Conservation (phyloP, 768 basidiomycete species). For the Leccinum fibrillosum region DNA sequence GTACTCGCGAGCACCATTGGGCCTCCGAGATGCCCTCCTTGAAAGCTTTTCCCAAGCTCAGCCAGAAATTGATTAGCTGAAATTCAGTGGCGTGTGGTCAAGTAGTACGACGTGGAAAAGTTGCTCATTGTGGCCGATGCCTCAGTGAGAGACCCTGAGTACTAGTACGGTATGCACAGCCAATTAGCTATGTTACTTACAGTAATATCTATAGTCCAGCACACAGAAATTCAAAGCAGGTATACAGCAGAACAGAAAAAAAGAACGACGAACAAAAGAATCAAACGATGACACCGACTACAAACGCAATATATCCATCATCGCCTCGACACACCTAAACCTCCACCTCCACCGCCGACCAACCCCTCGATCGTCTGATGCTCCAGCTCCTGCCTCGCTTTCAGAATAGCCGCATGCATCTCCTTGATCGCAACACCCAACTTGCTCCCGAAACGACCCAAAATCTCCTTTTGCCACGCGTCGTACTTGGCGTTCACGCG, state of each 20-base stretch:
- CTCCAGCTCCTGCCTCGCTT: slow-evolving; percentile 93
- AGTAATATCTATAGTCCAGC: no score
- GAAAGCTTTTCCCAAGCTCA: slow-evolving; percentile 83
- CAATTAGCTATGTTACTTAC: no score
- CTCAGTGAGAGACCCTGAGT: no score
- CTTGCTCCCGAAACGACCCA: slow-evolving; percentile 89
- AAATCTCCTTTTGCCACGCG: slow-evolving; percentile 93
- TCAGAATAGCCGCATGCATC: slow-evolving; percentile 89
- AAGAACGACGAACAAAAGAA: background rate
- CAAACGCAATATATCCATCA: background rate
- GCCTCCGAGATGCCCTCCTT: slow-evolving; percentile 77
- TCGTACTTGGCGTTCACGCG: slow-evolving; percentile 99
- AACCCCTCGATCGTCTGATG: slow-evolving; percentile 94
- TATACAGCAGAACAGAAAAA: no score
- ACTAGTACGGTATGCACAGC: no score
- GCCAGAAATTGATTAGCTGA: slow-evolving; percentile 86
- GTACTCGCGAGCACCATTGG: slow-evolving; percentile 37
- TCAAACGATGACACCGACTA: background rate
- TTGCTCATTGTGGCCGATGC: no score
- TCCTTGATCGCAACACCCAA: slow-evolving; percentile 96
- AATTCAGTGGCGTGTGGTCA: no score
- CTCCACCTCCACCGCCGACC: slow-evolving; percentile 40
- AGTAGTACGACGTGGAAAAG: no score
- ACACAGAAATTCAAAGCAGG: no score
- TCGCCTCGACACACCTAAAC: background rate